Evolutionary conservation across 31 red algal species (phyloP).

Genomic region (Odonthalia washingtoniensis): DNA sequence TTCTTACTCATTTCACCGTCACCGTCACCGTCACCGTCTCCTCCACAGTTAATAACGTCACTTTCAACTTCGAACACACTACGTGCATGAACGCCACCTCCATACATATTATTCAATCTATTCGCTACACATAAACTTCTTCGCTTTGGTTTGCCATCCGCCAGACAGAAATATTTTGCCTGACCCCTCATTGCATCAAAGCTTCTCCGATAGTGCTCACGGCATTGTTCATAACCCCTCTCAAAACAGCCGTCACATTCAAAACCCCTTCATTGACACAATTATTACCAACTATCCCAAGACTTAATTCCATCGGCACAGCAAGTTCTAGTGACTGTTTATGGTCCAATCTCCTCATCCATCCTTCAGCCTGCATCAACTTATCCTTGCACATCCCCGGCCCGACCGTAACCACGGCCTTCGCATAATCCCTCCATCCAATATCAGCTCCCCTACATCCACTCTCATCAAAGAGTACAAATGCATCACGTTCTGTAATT

Average conservation of each 20-base stretch:
- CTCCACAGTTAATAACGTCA: too few relatives aligned
- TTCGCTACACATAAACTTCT: too few relatives aligned
- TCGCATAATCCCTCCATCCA: not conserved
- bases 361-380: slow-evolving; percentile 25
- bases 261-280: not conserved
- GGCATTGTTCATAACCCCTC: not conserved
- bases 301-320: not conserved
- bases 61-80: too few relatives aligned
- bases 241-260: not conserved
- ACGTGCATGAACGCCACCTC: too few relatives aligned
- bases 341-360: slow-evolving; percentile 10
- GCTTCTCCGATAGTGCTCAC: not conserved
- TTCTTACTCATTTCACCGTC: too few relatives aligned
- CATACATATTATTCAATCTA: too few relatives aligned
- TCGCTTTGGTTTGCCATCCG: too few relatives aligned
- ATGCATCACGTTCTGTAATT: not conserved
- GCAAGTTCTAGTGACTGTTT: not conserved
- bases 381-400: slow-evolving; percentile 16
- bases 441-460: slow-evolving; percentile 28
- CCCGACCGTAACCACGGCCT: slow-evolving; percentile 11
- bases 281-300: not conserved
- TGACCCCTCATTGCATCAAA: not conserved
- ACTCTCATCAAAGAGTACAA: slow-evolving; percentile 28
- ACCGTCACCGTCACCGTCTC: too few relatives aligned
- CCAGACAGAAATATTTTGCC: too few relatives aligned